Percentiles rank a stretch among this genome's conserved stretches.
These are phyloP conservation scores for Astragalus membranaceus DNA, from an alignment of 306 rosid species.

Conservation along the genomic window DNA sequence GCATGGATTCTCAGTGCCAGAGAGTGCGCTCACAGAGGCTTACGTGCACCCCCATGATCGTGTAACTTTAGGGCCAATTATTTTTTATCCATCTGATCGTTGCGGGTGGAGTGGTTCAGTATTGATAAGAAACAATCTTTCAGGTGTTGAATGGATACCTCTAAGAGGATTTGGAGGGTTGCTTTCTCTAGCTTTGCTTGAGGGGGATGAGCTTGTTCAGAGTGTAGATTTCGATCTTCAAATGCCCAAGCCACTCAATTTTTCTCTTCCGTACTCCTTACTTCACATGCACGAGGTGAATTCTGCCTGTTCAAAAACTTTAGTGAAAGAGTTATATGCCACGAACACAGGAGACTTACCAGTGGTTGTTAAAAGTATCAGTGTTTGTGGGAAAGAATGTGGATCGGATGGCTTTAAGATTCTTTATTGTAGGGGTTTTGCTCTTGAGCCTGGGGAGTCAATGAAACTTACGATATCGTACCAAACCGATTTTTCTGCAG, in stretches of 20 bases:
- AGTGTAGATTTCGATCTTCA: slow-evolving; percentile 61
- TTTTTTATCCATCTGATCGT: slow-evolving; percentile 65
- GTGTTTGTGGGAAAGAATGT: slow-evolving; percentile 78
- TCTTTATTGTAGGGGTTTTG: slow-evolving; percentile 32
- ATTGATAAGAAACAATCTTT: slow-evolving; percentile 83
- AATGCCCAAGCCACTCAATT: slow-evolving; percentile 41
- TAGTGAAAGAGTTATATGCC: slow-evolving; percentile 61
- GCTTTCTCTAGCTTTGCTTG: slow-evolving; percentile 59
- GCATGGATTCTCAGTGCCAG: slow-evolving; percentile 79
- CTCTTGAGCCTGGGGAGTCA: slow-evolving; percentile 34
- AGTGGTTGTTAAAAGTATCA: slow-evolving; percentile 56
- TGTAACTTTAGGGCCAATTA: slow-evolving; percentile 73
- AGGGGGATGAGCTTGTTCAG: slow-evolving; percentile 50
- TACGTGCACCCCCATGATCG: slow-evolving; percentile 59
- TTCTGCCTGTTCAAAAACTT: slow-evolving; percentile 53
- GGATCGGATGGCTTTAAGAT: slow-evolving; percentile 72
- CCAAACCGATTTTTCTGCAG: slow-evolving; percentile 69
- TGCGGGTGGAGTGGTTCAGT: slow-evolving; percentile 90
- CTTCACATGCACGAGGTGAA: slow-evolving; percentile 40
- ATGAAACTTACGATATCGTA: slow-evolving; percentile 47
- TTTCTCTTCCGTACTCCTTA: slow-evolving; percentile 51
- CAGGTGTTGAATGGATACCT: slow-evolving; percentile 84
- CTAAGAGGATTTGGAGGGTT: slow-evolving; percentile 78
- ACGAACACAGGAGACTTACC: slow-evolving; percentile 86
- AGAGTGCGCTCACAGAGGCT: slow-evolving; percentile 71